These are phyloP conservation scores for Phaeotremella fagi DNA, from an alignment of 768 basidiomycete genomes.

Conservation along the genomic window DNA sequence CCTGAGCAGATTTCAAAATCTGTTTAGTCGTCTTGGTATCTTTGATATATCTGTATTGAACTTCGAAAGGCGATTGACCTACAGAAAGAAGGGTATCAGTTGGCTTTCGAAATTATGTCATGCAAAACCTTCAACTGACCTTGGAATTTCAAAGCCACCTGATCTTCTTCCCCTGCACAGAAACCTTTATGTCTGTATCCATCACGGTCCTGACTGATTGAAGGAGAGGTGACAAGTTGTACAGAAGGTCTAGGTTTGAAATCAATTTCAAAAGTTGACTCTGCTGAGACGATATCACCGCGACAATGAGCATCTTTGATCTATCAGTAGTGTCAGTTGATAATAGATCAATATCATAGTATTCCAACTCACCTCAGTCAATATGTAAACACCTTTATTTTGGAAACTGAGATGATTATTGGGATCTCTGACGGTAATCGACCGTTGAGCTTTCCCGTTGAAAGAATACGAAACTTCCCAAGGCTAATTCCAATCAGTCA, in stretches of 20 bases:
- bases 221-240: slow-evolving; percentile 50
- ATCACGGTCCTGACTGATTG: slow-evolving; percentile 4
- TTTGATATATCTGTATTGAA: slow-evolving; percentile 75
- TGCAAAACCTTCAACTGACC: slow-evolving; percentile 52
- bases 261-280: slow-evolving; percentile 64
- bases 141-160: slow-evolving; percentile 76
- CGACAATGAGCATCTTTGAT: slow-evolving; percentile 80
- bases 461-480: slow-evolving; percentile 70
- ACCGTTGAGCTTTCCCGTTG: slow-evolving; percentile 54
- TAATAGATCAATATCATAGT: not conserved
- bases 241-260: slow-evolving; percentile 78
- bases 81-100: not conserved
- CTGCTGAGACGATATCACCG: slow-evolving; percentile 61
- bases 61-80: slow-evolving; percentile 91
- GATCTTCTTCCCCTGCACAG: slow-evolving; percentile 74
- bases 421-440: slow-evolving; percentile 55
- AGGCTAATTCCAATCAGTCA: slow-evolving; percentile 56
- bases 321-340: too few relatives aligned
- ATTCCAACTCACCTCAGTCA: slow-evolving; percentile 57
- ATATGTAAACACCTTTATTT: slow-evolving; percentile 70
- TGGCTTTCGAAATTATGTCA: not conserved
- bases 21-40: slow-evolving; percentile 22
- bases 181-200: slow-evolving; percentile 57
- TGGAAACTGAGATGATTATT: slow-evolving; percentile 71
- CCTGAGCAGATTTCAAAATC: slow-evolving; percentile 34